Evolutionary conservation across 2,329 filamentous ascomycete species (phyloP).

Genomic region (Fusarium staphyleae): DNA sequence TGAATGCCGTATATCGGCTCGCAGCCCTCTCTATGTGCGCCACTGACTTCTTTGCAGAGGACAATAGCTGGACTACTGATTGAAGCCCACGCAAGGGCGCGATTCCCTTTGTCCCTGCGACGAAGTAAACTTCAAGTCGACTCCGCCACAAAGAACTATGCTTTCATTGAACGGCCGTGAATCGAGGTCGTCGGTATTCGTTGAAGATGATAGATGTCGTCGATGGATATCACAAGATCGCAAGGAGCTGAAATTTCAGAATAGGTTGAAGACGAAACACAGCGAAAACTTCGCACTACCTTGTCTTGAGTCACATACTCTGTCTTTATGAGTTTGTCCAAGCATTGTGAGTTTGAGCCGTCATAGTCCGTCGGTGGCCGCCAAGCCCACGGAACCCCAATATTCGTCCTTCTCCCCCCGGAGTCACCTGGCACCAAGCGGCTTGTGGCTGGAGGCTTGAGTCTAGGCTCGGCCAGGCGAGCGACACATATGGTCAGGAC

Average conservation of each 20-base stretch:
- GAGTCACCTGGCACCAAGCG: conserved; percentile 33
- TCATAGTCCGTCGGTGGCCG: conserved; percentile 28
- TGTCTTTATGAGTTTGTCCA: conserved; percentile 27
- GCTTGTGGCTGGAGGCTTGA: conserved; percentile 41
- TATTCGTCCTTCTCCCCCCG: conserved; percentile 16
- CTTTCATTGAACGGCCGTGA: conserved; percentile 1
- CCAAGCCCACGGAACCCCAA: conserved; percentile 26
- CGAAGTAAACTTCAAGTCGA: conserved; percentile 10
- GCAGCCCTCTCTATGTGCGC: conserved; percentile 16
- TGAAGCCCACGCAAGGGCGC: conserved; percentile 17
- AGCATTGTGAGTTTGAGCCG: conserved; percentile 32
- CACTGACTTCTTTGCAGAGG: conserved; percentile 9
- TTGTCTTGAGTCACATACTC: conserved; percentile 17
- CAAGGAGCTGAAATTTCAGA: not conserved
- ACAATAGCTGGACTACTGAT: conserved; percentile 17
- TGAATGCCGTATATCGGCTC: conserved; percentile 23
- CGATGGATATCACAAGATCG: no score
- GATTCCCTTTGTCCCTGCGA: conserved; percentile 19
- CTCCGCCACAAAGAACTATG: conserved; percentile 5
- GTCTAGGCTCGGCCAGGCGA: conserved; percentile 37
- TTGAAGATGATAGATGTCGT: not conserved
- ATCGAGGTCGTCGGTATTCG: conserved; percentile 5
- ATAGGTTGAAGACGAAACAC: not conserved
- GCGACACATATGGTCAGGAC: conserved; percentile 23
- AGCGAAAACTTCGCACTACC: conserved; percentile 7